Evolutionary conservation across 2,329 filamentous ascomycete genomes (phyloP), one percentile per base, ranked within the genome.

Genomic region (Colletotrichum phormii): DNA sequence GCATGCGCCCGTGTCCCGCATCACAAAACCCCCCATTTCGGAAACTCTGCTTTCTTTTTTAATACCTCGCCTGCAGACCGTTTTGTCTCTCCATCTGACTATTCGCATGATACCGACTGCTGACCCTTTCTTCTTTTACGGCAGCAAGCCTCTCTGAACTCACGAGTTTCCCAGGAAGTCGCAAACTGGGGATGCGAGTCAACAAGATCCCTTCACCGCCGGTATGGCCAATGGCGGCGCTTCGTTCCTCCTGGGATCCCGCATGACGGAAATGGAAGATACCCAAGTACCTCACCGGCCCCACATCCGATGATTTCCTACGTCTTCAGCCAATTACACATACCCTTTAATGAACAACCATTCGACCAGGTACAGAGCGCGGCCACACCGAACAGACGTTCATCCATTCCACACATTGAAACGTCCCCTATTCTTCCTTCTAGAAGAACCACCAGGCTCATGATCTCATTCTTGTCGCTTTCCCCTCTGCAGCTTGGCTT

Each of bases 31-130:
- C 42, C 37, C 42, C 42, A 22, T 22, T 49, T 2, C 29, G 26
- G 42, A 9, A 61, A 31, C 24, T 46, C 31, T 51, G 1, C 29
- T 60, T 69, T 22, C 42, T 69, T 64, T 46, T 72, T 35, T 31
- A 7, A 4, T 29, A 46, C 37, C 51, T 64, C 53, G 15, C 18
- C 6, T 63, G 59, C 54, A 67, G 64, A 29, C 18, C 62, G 46
- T 57, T 60, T 61, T 63, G 69, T 58, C 63, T 71, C 64, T 71
- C 58, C 64, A 58, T 58, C 69, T 67, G 64, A 35, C 64, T 63
- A 63, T 53, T 57, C 13, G 4, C 1, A 5, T 22, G 1, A 67
- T 35, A 59, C 58, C 42, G 57, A n/a, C 22, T 24, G 22, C 42
- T 29, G 13, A 46, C 35, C 60, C 64, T 55, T 46, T 71, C 60